Conservation (phyloP, 495 filamentous ascomycete genomes). For the Physcia stellaris region DNA sequence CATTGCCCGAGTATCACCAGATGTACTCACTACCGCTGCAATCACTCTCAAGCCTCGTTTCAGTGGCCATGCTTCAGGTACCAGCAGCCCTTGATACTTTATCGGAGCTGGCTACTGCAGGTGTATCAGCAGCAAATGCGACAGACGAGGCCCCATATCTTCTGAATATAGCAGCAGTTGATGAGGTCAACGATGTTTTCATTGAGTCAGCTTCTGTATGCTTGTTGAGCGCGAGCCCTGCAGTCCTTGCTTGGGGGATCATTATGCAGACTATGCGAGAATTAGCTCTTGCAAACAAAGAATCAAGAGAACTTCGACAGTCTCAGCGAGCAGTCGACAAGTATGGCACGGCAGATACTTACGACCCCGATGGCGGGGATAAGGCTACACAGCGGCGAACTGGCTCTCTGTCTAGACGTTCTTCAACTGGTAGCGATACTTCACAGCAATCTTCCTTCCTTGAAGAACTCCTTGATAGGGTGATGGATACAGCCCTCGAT, state of each 20-base stretch:
- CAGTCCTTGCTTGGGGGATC: constrained; percentile 63
- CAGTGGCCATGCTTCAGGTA: constrained; percentile 61
- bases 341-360: constrained; percentile 14
- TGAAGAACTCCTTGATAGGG: constrained; percentile 36
- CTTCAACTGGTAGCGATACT: constrained; percentile 16
- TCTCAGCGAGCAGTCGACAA: constrained; percentile 45
- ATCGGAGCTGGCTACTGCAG: constrained; percentile 16
- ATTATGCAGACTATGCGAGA: constrained; percentile 56
- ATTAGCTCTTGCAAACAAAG: constrained; percentile 40
- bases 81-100: constrained; percentile 25
- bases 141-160: constrained; percentile 42
- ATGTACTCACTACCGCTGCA: constrained; percentile 45
- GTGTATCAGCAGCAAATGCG: constrained; percentile 13
- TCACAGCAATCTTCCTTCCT: constrained; percentile 34
- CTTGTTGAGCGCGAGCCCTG: constrained; percentile 43
- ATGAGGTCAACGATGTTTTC: constrained; percentile 48
- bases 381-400: constrained; percentile 6
- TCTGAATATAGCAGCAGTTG: constrained; percentile 43
- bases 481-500: constrained; percentile 25
- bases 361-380: constrained; percentile 16
- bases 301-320: constrained; percentile 46
- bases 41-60: constrained; percentile 55
- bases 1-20: constrained; percentile 29
- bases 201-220: constrained; percentile 36
- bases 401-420: constrained; percentile 5